A percentile compares a stretch with the other conserved stretches of the same genome.
These are phyloP conservation scores for Mallotus japonicus DNA, from an alignment of 441 rosid species.

Conservation along the genomic window DNA sequence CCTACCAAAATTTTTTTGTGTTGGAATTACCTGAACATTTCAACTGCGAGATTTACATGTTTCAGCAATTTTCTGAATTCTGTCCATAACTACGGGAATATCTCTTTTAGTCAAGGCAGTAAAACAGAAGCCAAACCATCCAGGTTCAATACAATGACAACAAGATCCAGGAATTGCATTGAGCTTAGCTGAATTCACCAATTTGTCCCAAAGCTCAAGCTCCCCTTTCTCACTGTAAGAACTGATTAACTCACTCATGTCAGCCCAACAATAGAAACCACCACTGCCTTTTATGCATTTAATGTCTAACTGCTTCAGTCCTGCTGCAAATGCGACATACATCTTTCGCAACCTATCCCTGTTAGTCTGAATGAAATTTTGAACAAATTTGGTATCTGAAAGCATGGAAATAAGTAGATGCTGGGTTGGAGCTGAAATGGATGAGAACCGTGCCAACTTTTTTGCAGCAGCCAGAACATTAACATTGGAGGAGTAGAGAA, in stretches of 20 bases:
- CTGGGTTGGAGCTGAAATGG: conserved; percentile 65
- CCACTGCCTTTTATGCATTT: conserved; percentile 53
- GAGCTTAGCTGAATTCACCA: conserved; percentile 64
- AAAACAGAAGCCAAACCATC: conserved; percentile 82
- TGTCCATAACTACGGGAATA: conserved; percentile 53
- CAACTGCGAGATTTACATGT: conserved; percentile 56
- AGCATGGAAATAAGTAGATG: conserved; percentile 56
- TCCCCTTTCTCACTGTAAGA: conserved; percentile 87
- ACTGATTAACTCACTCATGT: conserved; percentile 69
- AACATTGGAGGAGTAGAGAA: conserved; percentile 63
- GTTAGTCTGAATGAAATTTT: conserved; percentile 38
- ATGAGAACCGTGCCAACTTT: conserved; percentile 62
- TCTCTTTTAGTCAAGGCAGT: conserved; percentile 59
- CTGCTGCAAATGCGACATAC: conserved; percentile 39
- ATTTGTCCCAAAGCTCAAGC: conserved; percentile 81
- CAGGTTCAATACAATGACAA: conserved; percentile 94
- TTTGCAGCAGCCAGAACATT: conserved; percentile 54
- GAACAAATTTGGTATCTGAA: conserved; percentile 46
- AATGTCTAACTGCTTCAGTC: conserved; percentile 63
- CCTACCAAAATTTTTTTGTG: conserved; percentile 11
- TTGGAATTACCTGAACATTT: conserved; percentile 34
- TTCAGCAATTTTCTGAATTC: conserved; percentile 56
- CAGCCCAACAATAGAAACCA: conserved; percentile 83
- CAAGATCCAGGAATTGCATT: conserved; percentile 78
- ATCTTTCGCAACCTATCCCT: conserved; percentile 52